These are phyloP conservation scores for Mortierella sp. DNA, from an alignment of 371 early-diverging fungal species.

Conservation along the genomic window DNA sequence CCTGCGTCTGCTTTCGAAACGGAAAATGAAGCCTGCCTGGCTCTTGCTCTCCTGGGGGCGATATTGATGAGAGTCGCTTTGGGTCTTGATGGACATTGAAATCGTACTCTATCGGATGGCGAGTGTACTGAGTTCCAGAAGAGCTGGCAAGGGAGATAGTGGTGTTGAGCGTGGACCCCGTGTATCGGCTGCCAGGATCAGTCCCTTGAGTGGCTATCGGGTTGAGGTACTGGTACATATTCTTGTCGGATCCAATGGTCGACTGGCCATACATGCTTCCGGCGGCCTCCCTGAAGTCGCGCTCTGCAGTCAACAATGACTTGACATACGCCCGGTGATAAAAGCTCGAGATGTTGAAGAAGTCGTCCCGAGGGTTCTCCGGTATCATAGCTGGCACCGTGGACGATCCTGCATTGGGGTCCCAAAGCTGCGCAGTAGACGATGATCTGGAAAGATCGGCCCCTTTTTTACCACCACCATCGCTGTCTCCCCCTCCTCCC, in stretches of 20 bases:
- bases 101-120: constrained; percentile 33
- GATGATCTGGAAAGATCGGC: constrained; percentile 28
- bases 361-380: constrained; percentile 29
- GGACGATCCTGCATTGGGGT: constrained; percentile 6
- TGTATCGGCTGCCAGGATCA: constrained; percentile 12
- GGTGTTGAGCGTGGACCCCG: constrained; percentile 43
- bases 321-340: constrained; percentile 50
- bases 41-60: constrained; percentile 16
- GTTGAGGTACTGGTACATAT: constrained; percentile 3
- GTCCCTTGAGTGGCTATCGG: constrained; percentile 3
- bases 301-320: constrained; percentile 31
- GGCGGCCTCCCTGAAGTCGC: constrained; percentile 33
- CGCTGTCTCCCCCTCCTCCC: not conserved
- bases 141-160: constrained; percentile 35
- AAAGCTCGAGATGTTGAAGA: constrained; percentile 45
- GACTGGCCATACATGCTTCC: constrained; percentile 52
- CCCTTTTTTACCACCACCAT: not conserved
- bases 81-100: constrained; percentile 14
- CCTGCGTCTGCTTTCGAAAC: constrained; percentile 11
- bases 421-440: constrained; percentile 28
- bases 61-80: constrained; percentile 16
- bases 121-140: constrained; percentile 25
- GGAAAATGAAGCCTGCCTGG: constrained; percentile 20
- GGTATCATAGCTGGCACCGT: not conserved
- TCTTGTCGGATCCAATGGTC: constrained; percentile 46